Conservation (phyloP, 805 yeast genomes). For the Cephaloascus albidus region DNA sequence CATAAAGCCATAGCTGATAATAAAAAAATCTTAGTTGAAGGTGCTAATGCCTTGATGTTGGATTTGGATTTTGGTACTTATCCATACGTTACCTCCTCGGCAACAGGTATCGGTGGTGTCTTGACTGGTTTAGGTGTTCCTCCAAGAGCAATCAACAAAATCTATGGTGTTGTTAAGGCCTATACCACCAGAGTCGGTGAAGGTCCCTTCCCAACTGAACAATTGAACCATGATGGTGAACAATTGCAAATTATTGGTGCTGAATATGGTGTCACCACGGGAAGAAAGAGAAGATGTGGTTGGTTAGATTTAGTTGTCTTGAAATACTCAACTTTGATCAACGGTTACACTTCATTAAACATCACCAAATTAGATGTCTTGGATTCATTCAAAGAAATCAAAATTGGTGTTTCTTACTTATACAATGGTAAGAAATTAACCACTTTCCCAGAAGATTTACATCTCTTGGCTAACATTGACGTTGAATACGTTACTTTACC, state of each 20-base stretch:
- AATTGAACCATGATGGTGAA: slow-evolving; percentile 79
- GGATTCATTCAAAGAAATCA: slow-evolving; percentile 80
- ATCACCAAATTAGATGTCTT: slow-evolving; percentile 93
- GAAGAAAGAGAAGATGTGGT: slow-evolving; percentile 98
- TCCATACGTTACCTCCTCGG: slow-evolving; percentile 93
- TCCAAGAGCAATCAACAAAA: slow-evolving; percentile 71
- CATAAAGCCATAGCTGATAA: slow-evolving; percentile 66
- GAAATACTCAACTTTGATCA: slow-evolving; percentile 82
- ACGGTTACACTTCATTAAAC: slow-evolving; percentile 92
- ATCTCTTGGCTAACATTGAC: slow-evolving; percentile 76
- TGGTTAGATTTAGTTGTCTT: slow-evolving; percentile 96
- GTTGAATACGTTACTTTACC: slow-evolving; percentile 87
- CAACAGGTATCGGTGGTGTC: slow-evolving; percentile 97
- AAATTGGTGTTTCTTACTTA: slow-evolving; percentile 79
- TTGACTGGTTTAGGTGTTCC: slow-evolving; percentile 94
- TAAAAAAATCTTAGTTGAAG: slow-evolving; percentile 89
- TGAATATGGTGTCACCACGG: slow-evolving; percentile 96
- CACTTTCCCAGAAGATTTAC: slow-evolving; percentile 89
- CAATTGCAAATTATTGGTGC: slow-evolving; percentile 86
- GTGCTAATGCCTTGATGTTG: slow-evolving; percentile 97
- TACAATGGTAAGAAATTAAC: slow-evolving; percentile 67
- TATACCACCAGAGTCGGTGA: slow-evolving; percentile 98
- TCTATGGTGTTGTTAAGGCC: slow-evolving; percentile 96
- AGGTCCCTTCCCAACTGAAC: slow-evolving; percentile 99
- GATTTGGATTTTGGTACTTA: slow-evolving; percentile 97